Percentiles rank a stretch among this genome's conserved stretches.
Conservation (phyloP, 1,139 yeast species). For the Protomyces inouyei region DNA sequence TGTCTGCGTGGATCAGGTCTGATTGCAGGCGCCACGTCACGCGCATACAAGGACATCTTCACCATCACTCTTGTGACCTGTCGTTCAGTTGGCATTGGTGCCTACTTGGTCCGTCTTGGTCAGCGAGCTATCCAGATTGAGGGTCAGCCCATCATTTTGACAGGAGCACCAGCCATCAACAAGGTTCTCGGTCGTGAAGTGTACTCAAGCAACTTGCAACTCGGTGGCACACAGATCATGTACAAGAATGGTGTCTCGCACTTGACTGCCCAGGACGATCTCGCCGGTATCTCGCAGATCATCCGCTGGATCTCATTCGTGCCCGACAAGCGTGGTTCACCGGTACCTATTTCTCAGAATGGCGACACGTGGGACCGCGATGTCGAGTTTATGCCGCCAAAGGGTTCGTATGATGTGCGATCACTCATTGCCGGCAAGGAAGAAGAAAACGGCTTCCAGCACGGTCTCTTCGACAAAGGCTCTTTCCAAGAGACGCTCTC, state of each 20-base stretch:
- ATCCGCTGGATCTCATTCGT: slow-evolving; percentile 95
- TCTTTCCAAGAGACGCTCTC: slow-evolving; percentile 96
- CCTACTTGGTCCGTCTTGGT: slow-evolving; percentile 93
- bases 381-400: slow-evolving; percentile 71
- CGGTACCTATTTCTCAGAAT: slow-evolving; percentile 82
- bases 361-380: slow-evolving; percentile 88
- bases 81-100: slow-evolving; percentile 99
- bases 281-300: slow-evolving; percentile 92
- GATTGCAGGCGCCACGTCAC: slow-evolving; percentile 96
- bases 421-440: slow-evolving; percentile 89
- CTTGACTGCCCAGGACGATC: slow-evolving; percentile 88
- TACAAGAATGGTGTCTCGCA: slow-evolving; percentile 97
- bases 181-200: slow-evolving; percentile 95
- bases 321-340: slow-evolving; percentile 84
- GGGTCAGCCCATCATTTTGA: slow-evolving; percentile 95
- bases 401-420: slow-evolving; percentile 83
- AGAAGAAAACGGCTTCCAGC: slow-evolving; percentile 58
- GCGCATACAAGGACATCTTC: slow-evolving; percentile 95
- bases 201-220: slow-evolving; percentile 89
- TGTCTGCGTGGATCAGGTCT: slow-evolving; percentile 96
- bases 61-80: slow-evolving; percentile 95
- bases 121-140: slow-evolving; percentile 98
- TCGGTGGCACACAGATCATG: slow-evolving; percentile 99
- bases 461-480: slow-evolving; percentile 83
- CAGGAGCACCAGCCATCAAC: slow-evolving; percentile 99